Conservation (phyloP, 1,139 yeast species). For the Geotrichum histeridarum region DNA sequence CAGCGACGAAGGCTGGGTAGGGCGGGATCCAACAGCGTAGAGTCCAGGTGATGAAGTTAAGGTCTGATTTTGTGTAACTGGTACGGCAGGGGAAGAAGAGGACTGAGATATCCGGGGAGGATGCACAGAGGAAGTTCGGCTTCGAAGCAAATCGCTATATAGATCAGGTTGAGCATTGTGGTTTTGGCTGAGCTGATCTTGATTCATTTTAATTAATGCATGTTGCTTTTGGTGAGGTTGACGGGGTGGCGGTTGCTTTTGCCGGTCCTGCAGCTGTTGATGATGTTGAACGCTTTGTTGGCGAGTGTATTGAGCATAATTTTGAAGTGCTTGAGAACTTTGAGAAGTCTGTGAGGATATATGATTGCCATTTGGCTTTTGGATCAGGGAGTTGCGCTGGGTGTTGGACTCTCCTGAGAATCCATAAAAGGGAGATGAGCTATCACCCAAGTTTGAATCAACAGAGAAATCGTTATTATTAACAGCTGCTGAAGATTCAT, state of each 20-base stretch:
- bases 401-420: background rate
- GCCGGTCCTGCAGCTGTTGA: slow-evolving; percentile 21
- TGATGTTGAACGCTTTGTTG: slow-evolving; percentile 18
- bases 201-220: background rate
- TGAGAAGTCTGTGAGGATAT: slow-evolving; percentile 1
- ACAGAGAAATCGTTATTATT: background rate
- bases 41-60: slow-evolving; percentile 12
- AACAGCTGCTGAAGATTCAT: slow-evolving; percentile 6
- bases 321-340: slow-evolving; percentile 8
- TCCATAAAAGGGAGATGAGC: background rate
- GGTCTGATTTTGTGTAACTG: slow-evolving; percentile 4
- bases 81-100: slow-evolving; percentile 2
- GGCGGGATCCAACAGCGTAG: slow-evolving; percentile 10
- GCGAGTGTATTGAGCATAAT: slow-evolving; percentile 4
- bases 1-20: background rate
- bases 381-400: background rate
- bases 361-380: background rate
- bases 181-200: background rate
- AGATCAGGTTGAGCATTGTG: background rate
- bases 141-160: slow-evolving; percentile 3
- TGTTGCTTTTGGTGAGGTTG: slow-evolving; percentile 12
- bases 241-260: slow-evolving; percentile 9
- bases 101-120: slow-evolving; percentile 7
- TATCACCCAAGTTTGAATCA: background rate
- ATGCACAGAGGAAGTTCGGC: slow-evolving; percentile 1